phyloP scores from a whole-genome alignment of 1,139 yeast genomes.

The Sugiyamaella pinicola region DNA sequence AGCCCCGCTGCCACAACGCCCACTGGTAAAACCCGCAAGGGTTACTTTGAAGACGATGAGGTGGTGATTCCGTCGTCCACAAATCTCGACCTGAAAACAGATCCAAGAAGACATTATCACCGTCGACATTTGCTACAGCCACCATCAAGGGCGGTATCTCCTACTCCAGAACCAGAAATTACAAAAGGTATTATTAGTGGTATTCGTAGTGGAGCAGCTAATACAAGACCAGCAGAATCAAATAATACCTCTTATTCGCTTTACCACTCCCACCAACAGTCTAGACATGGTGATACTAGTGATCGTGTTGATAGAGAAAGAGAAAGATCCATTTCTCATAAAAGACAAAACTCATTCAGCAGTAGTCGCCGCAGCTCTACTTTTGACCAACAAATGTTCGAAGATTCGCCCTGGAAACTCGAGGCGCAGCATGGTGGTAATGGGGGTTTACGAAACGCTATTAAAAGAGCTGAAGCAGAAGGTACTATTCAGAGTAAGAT shows the following conservation, averaged over 20 bases:
- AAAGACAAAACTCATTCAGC: constrained; percentile 16
- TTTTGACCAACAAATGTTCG: constrained; percentile 55
- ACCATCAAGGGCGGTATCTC: constrained; percentile 32
- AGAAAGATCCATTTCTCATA: constrained; percentile 16
- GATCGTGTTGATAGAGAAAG: not conserved
- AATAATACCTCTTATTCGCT: not conserved
- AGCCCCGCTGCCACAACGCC: constrained; percentile 1
- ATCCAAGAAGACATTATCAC: constrained; percentile 11
- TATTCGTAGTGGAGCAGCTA: not conserved
- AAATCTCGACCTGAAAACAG: constrained; percentile 3
- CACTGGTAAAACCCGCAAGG: constrained; percentile 2
- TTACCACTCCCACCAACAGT: not conserved
- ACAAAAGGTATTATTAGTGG: not conserved
- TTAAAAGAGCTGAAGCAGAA: constrained; percentile 59
- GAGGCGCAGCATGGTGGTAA: constrained; percentile 76
- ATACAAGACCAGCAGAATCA: constrained; percentile 6
- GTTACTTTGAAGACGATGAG: constrained; percentile 18
- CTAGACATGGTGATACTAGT: not conserved
- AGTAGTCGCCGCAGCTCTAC: constrained; percentile 11
- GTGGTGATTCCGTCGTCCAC: constrained; percentile 10
- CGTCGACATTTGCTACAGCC: constrained; percentile 25
- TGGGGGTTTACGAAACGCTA: constrained; percentile 85
- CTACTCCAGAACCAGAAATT: constrained; percentile 27
- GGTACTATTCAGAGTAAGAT: constrained; percentile 52
- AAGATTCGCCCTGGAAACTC: constrained; percentile 74